Evolutionary conservation across 2,329 filamentous ascomycete genomes (phyloP), one percentile per base, ranked within the genome.

Genomic region (Anthostomella pinea): DNA sequence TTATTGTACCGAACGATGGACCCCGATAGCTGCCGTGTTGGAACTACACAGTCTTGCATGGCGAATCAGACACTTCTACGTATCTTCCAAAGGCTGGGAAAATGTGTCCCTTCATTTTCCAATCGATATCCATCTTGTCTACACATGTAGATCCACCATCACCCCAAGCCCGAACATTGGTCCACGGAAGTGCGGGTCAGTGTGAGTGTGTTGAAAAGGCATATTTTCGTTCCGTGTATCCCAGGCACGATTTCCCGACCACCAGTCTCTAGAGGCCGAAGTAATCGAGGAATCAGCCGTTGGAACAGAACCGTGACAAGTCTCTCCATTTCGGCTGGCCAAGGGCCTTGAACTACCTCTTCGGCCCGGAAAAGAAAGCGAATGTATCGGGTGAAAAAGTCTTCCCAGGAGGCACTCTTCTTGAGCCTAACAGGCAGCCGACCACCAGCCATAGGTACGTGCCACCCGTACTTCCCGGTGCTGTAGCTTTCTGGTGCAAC

Each of bases 381-480:
- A 14, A 34, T 6, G 31, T 34, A 34, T 9, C 22, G 31, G 9
- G 6, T 26, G n/a, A 34, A 34, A 22, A 34, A 25, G 10, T 25
- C 15, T 26, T 34, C 31, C 31, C 31, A 34, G 6, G 31, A 34
- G 10, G 14, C 5, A 17, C 31, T 34, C 16, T 34, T 34, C n/a
- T 20, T 5, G 5, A 34, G 13, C 6, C 19, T 15, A 6, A 34
- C 15, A 9, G 31, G 31, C 22, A 34, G 19, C 22, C 26, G 31
- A 13, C 31, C 31, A 11, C 31, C 15, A 17, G 23, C 15, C 31
- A 34, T 34, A 6, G 31, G 20, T 4, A 26, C 22, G n/a, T 34
- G 31, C 31, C 31, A 34, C 6, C 31, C 31, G 13, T 34, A 34
- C 19, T 34, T 24, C 15, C 31, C 16, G 31, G 31, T 8, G 31